Evolutionary conservation across 2,329 filamentous ascomycete species (phyloP), one percentile per base, ranked within the genome.

Genomic region (Hortaea werneckii): DNA sequence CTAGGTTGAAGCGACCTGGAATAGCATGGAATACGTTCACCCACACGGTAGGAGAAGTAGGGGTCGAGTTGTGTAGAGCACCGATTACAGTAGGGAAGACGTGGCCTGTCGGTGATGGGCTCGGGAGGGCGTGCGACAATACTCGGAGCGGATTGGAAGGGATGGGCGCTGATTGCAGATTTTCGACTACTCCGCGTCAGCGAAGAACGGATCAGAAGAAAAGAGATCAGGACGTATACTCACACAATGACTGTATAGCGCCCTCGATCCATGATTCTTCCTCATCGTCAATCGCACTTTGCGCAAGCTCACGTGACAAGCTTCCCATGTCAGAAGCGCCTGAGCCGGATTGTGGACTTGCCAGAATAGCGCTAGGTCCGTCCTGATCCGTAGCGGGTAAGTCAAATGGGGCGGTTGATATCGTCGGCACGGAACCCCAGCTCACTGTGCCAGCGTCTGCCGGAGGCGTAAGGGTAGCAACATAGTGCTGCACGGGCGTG

Each of bases 21-120:
- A 81, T 75, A 1, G 78, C 79, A 56, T 82, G 78, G 44, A 78
- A 79, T 42, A 82, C 74, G 48, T 79, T 80, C 61, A 82, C 79
- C 67, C 78, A 82, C 2, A 72, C 72, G 27, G 44, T 77, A 10
- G 72, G 68, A 41, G 67, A 70, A 3, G 67, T 59, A 26, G 72
- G 68, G 9, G 75, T 71, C 20, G 68, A 68, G 34, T 71, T 65
- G 57, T 80, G 77, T 1, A 82, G 71, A 4, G 70, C 68, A 46
- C 72, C 67, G 45, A 82, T 73, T 29, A 82, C 66, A 12, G 68
- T 66, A 27, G 69, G 69, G 53, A 79, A 81, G 27, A 78, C 67
- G 49, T 75, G 68, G 26, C 72, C 67, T 13, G 60, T 64, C 41
- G 64, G 51, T 10, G 70, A 73, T 1, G 78, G 76, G 52, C 70